These are phyloP conservation scores for Fomitopsis serialis DNA, from an alignment of 768 basidiomycete genomes.

Conservation along the genomic window DNA sequence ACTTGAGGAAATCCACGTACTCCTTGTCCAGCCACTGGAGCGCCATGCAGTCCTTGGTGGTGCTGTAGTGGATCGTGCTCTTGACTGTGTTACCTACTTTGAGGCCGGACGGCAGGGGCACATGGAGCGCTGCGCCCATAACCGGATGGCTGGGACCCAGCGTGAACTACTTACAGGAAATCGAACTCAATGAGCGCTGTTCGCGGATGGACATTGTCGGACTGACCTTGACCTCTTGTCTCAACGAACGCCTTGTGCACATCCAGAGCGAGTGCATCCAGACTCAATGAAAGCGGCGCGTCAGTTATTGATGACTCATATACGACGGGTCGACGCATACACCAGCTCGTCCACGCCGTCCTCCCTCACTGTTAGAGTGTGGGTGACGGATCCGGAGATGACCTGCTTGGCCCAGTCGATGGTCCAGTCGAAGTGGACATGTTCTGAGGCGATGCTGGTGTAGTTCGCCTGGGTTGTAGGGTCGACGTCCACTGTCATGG, in stretches of 20 bases:
- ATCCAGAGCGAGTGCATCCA: slow-evolving; percentile 72
- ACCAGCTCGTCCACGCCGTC: slow-evolving; percentile 53
- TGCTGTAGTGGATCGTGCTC: slow-evolving; percentile 61
- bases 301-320: background rate
- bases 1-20: slow-evolving; percentile 29
- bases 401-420: slow-evolving; percentile 64
- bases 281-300: slow-evolving; percentile 29
- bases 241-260: slow-evolving; percentile 51
- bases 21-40: slow-evolving; percentile 86
- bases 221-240: slow-evolving; percentile 38
- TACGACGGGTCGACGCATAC: slow-evolving; percentile 31
- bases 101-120: slow-evolving; percentile 44
- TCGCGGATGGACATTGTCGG: background rate
- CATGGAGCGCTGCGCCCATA: slow-evolving; percentile 72
- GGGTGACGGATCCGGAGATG: slow-evolving; percentile 60
- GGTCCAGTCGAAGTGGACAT: slow-evolving; percentile 72
- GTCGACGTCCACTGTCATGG: slow-evolving; percentile 30
- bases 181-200: background rate
- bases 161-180: slow-evolving; percentile 43
- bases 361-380: slow-evolving; percentile 51
- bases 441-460: slow-evolving; percentile 53
- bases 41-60: slow-evolving; percentile 69
- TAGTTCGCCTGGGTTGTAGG: slow-evolving; percentile 84
- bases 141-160: slow-evolving; percentile 56
- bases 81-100: slow-evolving; percentile 36